phyloP scores from a whole-genome alignment of 148 eudicot species.

The Spergularia marina region DNA sequence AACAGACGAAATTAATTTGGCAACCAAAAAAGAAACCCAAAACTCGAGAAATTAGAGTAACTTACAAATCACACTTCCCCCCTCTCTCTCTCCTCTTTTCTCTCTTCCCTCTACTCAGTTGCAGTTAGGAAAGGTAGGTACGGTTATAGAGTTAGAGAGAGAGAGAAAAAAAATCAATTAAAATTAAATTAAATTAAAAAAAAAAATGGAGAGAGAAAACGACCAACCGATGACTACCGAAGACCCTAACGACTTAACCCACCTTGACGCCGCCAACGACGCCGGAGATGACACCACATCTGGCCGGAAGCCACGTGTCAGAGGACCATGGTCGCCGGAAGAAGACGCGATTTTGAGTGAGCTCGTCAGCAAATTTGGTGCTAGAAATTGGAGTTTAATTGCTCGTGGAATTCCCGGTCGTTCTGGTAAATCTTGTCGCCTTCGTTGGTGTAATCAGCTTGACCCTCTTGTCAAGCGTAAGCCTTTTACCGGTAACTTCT shows the following conservation, averaged over 20 bases:
- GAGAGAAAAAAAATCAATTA: neutral
- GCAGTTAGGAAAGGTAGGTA: slow-evolving; percentile 33
- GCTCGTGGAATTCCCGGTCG: slow-evolving; percentile 68
- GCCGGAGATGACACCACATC: slow-evolving; percentile 4
- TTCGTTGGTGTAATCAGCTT: slow-evolving; percentile 77
- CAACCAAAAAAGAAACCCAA: too few species aligned
- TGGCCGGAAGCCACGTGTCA: slow-evolving; percentile 19
- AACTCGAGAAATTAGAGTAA: neutral
- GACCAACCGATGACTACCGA: slow-evolving; percentile 26
- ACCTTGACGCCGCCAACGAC: slow-evolving; percentile 21
- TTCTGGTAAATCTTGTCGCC: slow-evolving; percentile 68
- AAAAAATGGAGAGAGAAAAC: slow-evolving; percentile 6
- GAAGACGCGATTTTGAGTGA: slow-evolving; percentile 50
- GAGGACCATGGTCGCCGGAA: slow-evolving; percentile 64
- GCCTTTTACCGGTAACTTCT: slow-evolving; percentile 60
- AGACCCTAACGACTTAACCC: slow-evolving; percentile 34
- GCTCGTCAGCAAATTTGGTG: slow-evolving; percentile 51
- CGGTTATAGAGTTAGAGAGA: neutral
- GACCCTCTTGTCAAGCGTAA: slow-evolving; percentile 61
- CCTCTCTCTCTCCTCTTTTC: neutral
- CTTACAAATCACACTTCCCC: neutral
- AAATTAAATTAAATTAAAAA: neutral
- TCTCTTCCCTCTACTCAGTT: neutral
- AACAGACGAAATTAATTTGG: neutral
- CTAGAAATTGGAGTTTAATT: slow-evolving; percentile 64